A percentile compares a stretch with the other conserved stretches of the same genome.
These are phyloP conservation scores for Fusarium pininemorale DNA, from an alignment of 2,329 filamentous ascomycete species.

Conservation along the genomic window DNA sequence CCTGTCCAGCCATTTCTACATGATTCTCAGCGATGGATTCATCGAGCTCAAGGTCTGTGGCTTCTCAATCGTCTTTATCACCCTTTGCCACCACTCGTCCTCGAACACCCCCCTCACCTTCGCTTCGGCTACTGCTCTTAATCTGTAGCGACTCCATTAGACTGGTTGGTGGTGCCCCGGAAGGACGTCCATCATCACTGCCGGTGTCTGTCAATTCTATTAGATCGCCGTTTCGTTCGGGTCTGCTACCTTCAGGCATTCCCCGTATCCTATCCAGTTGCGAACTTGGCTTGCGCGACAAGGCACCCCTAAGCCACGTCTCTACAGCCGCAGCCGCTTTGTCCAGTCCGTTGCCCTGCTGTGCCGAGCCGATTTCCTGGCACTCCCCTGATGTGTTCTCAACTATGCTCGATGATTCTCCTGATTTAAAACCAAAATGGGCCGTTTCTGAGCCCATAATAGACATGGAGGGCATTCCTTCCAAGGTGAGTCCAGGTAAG, in stretches of 20 bases:
- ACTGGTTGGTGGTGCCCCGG: conserved; percentile 36
- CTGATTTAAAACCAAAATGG: conserved; percentile 61
- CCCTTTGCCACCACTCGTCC: conserved; percentile 53
- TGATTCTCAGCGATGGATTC: neutral
- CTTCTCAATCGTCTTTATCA: conserved; percentile 26
- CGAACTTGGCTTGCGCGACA: conserved; percentile 68
- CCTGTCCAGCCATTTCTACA: conserved; percentile 3
- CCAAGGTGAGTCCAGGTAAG: conserved; percentile 79
- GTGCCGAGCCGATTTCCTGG: conserved; percentile 53
- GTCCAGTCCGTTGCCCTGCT: conserved; percentile 70
- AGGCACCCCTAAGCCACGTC: conserved; percentile 87
- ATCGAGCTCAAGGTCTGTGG: neutral
- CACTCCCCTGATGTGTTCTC: conserved; percentile 62
- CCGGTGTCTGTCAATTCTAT: conserved; percentile 76
- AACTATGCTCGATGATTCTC: conserved; percentile 54
- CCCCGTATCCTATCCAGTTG: conserved; percentile 54
- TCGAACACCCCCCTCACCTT: conserved; percentile 50
- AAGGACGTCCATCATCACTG: conserved; percentile 61
- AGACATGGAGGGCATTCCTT: conserved; percentile 72
- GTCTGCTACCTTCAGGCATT: conserved; percentile 51
- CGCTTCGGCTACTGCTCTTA: conserved; percentile 50
- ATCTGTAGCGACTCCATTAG: conserved; percentile 45
- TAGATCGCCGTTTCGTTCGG: conserved; percentile 63
- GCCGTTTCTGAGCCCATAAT: conserved; percentile 69
- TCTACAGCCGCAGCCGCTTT: conserved; percentile 89